Base-by-base conservation (phyloP, 1,284 basidiomycete genomes). In the Porodaedalea pini region DNA sequence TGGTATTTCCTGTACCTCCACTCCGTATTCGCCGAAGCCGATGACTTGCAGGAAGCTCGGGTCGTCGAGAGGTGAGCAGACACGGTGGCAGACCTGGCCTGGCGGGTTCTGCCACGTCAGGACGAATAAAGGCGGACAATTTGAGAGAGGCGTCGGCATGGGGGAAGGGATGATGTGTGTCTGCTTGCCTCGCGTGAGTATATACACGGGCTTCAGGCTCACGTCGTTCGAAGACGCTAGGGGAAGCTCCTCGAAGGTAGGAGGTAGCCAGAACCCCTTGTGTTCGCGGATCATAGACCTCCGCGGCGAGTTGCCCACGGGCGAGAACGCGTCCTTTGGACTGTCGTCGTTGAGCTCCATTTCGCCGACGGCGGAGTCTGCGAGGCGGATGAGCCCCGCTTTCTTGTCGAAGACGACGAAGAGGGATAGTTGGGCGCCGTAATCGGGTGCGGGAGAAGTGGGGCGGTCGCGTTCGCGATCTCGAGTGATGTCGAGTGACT, bases 341-440 rank as follows among this genome's bases (percentile, higher is more conserved):
- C 63, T 63, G 29, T 80, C 76, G 49, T 87, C 86, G 62, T 75
- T 79, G 41, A 90, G 71, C 50, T 87, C 83, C 36, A 91, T 74
- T 68, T 92, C 90, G 29, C 84, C 81, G 4, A 90, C 89, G 13
- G 86, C 83, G 39, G 90, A 81, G 69, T 92, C 89, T 2, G 82
- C 81, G 34, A 92, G 69, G 27, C 89, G 85, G 63, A 92, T 90
- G 69, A 88, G 75, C 21, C 83, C 81, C 0, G 88, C 88, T 65
- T 88, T 91, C 72, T 92, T 92, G 67, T 91, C 90, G 66, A 92
- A 92, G 25, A 85, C 73, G 56, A 90, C 82, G 64, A 91, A 91
- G 10, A 92, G 73, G 62, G 81, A 82, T 64, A 88, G 80, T 62
- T 90, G 88, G 2, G 79, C 78, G 21, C 83, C 82, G 65, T 86